A percentile compares a stretch with the other conserved stretches of the same genome.
phyloP scores from a whole-genome alignment of 225 moss, liverwort and hornwort genomes.

The Thuidium tamariscinum region DNA sequence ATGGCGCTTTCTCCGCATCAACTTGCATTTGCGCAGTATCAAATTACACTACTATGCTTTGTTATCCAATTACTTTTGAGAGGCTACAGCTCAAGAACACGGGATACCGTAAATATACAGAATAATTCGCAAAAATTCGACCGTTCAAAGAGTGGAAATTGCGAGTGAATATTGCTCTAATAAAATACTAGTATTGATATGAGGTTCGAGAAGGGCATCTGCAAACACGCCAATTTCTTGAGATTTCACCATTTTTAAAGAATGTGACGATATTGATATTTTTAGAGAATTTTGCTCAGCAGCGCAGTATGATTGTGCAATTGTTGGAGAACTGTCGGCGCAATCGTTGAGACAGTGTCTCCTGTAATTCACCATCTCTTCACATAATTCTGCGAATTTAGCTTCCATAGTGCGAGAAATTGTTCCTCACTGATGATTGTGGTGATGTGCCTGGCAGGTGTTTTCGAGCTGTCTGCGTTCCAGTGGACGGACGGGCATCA shows the following conservation, averaged over 20 bases:
- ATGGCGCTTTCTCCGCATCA: background rate
- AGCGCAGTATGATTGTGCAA: background rate
- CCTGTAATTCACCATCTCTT: background rate
- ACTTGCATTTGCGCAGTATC: too few relatives aligned
- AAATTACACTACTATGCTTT: background rate
- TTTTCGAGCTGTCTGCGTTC: slow-evolving; percentile 84
- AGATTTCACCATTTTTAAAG: background rate
- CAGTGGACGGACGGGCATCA: slow-evolving; percentile 86
- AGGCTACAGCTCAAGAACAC: background rate
- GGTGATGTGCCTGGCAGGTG: slow-evolving; percentile 28
- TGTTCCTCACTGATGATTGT: background rate
- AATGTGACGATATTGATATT: background rate
- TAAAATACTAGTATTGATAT: background rate
- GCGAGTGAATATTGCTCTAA: background rate
- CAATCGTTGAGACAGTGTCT: background rate
- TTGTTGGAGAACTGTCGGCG: background rate
- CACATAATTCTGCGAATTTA: background rate
- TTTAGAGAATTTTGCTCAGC: background rate
- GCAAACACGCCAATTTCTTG: background rate
- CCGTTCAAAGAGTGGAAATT: background rate
- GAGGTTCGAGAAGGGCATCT: background rate
- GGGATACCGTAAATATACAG: background rate
- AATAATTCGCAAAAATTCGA: too few relatives aligned
- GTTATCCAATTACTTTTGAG: background rate
- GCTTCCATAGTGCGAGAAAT: background rate